phyloP scores from a whole-genome alignment of 805 yeast species.

The Tetrapisispora pingtungensis region DNA sequence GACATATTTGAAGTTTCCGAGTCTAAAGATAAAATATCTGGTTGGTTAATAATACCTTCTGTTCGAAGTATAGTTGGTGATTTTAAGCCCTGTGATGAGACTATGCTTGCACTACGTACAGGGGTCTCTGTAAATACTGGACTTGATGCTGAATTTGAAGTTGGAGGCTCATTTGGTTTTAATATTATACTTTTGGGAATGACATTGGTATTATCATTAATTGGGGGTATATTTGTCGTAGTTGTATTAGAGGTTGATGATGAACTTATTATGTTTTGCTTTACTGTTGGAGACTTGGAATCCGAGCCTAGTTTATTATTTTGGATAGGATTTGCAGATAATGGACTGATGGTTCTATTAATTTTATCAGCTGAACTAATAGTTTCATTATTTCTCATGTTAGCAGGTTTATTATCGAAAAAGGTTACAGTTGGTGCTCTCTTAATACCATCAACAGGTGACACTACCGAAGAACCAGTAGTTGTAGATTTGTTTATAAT shows the following conservation, averaged over 20 bases:
- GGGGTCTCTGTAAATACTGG: not conserved
- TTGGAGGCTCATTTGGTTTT: slow-evolving; percentile 1
- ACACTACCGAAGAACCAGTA: slow-evolving; percentile 25
- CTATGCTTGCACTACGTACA: not conserved
- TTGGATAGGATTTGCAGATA: not conserved
- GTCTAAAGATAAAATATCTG: not conserved
- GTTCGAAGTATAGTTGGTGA: not conserved
- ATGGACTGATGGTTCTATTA: not conserved
- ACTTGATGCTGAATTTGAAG: not conserved
- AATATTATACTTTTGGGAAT: slow-evolving; percentile 1
- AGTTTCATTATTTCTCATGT: not conserved
- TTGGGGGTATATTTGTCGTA: not conserved
- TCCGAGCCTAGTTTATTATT: not conserved
- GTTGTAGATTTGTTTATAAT: slow-evolving; percentile 25
- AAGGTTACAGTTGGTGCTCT: slow-evolving; percentile 28
- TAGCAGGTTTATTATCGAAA: slow-evolving; percentile 16
- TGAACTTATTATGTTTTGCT: not conserved
- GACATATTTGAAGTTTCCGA: not conserved
- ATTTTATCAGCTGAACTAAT: not conserved
- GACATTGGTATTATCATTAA: not conserved
- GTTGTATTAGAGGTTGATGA: not conserved
- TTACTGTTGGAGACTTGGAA: not conserved
- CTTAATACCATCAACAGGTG: slow-evolving; percentile 24
- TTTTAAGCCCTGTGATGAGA: not conserved
- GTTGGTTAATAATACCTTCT: not conserved